Evolutionary conservation across 1,284 basidiomycete genomes (phyloP).

Genomic region (Ceratobasidium sp.): DNA sequence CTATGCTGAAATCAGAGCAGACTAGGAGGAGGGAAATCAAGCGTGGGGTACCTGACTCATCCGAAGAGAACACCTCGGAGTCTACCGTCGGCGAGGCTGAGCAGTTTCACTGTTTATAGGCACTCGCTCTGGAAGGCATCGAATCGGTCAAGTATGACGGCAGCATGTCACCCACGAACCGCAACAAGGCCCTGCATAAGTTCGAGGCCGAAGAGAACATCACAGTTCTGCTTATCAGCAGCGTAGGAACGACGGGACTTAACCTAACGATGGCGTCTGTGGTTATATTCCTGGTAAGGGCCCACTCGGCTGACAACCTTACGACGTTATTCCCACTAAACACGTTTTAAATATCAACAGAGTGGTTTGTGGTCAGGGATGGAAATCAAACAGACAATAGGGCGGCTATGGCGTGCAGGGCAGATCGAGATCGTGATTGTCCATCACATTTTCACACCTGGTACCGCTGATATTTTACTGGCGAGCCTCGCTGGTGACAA

Average conservation of each 20-base stretch:
- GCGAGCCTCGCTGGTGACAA: slow-evolving; percentile 2
- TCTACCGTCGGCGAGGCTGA: neutral
- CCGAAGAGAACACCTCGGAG: too few relatives aligned
- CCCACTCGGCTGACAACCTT: neutral
- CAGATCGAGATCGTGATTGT: slow-evolving; percentile 12
- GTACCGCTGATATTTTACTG: slow-evolving; percentile 4
- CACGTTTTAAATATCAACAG: neutral
- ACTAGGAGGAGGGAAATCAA: neutral
- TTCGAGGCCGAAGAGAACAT: slow-evolving; percentile 7
- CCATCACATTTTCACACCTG: neutral
- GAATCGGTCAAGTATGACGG: slow-evolving; percentile 26
- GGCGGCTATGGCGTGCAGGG: slow-evolving; percentile 3
- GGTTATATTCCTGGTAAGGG: neutral
- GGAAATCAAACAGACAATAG: slow-evolving; percentile 21
- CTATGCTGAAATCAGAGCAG: neutral
- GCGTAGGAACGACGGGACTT: slow-evolving; percentile 19
- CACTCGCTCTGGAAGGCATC: neutral
- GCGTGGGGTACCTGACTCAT: neutral
- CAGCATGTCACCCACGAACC: neutral
- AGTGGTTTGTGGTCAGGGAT: slow-evolving; percentile 29
- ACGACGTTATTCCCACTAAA: neutral
- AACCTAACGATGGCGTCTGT: slow-evolving; percentile 33
- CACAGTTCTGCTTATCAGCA: slow-evolving; percentile 29
- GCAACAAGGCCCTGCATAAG: neutral
- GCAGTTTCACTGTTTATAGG: neutral